Conservation (phyloP, 1,139 yeast genomes). For the Pichia norvegensis region DNA sequence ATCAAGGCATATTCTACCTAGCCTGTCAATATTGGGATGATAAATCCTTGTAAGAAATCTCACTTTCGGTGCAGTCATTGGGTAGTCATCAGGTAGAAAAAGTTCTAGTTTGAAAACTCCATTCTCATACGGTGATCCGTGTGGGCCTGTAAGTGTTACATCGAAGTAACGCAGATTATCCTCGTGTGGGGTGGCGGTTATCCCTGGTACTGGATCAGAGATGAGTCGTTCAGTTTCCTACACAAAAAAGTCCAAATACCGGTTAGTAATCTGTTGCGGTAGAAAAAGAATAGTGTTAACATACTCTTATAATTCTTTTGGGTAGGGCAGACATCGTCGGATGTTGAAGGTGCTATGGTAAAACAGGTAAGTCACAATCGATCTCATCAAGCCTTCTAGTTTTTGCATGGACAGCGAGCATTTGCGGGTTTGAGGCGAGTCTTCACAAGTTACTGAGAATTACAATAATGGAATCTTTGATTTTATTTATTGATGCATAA, state of each 20-base stretch:
- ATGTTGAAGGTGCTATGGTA: neutral
- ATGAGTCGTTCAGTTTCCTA: conserved; percentile 86
- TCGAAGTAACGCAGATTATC: conserved; percentile 89
- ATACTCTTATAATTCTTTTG: conserved; percentile 76
- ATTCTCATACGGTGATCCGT: conserved; percentile 72
- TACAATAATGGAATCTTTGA: neutral
- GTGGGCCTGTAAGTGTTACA: conserved; percentile 85
- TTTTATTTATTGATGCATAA: no score
- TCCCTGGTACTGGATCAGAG: conserved; percentile 95
- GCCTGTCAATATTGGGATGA: conserved; percentile 92
- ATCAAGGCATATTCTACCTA: conserved; percentile 92
- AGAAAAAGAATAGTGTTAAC: conserved; percentile 16
- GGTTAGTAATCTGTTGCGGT: neutral
- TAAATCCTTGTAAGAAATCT: conserved; percentile 87
- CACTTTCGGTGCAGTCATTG: conserved; percentile 91
- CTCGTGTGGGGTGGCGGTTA: conserved; percentile 85
- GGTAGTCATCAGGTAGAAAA: conserved; percentile 83
- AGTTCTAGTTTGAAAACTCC: conserved; percentile 73
- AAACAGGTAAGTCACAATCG: neutral
- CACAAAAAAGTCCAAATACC: neutral
- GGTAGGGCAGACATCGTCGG: conserved; percentile 39
- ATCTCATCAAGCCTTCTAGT: neutral
- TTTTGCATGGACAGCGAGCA: neutral
- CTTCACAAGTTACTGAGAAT: no score
- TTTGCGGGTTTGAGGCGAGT: neutral